These are phyloP conservation scores for Taphrina communis DNA, from an alignment of 1,139 yeast genomes.

Conservation along the genomic window DNA sequence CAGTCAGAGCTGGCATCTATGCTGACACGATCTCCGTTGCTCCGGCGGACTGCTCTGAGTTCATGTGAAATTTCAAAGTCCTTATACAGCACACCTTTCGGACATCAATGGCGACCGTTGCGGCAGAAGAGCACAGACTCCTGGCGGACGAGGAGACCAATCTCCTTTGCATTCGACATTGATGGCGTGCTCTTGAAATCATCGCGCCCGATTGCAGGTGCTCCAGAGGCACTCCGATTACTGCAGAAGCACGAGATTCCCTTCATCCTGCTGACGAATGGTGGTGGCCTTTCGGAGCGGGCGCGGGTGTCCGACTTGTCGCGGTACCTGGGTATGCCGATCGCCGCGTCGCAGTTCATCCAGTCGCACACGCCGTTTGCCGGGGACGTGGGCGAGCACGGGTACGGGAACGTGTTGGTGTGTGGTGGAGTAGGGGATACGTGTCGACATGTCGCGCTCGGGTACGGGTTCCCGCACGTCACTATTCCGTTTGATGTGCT, in stretches of 20 bases:
- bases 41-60: not conserved
- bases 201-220: slow-evolving; percentile 78
- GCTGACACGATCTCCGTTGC: not conserved
- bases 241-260: slow-evolving; percentile 82
- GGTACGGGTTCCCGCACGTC: slow-evolving; percentile 74
- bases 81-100: not conserved
- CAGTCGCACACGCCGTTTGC: slow-evolving; percentile 92
- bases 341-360: slow-evolving; percentile 76
- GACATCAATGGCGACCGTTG: not conserved
- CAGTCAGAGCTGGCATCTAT: not conserved
- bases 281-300: slow-evolving; percentile 82
- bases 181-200: slow-evolving; percentile 84
- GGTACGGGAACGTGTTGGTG: slow-evolving; percentile 67
- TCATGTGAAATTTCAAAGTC: not conserved
- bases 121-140: not conserved
- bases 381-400: slow-evolving; percentile 67
- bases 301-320: slow-evolving; percentile 72
- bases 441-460: slow-evolving; percentile 46
- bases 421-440: slow-evolving; percentile 72
- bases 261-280: slow-evolving; percentile 82
- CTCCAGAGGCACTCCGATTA: slow-evolving; percentile 69
- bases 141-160: not conserved
- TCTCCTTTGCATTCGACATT: slow-evolving; percentile 82
- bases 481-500: slow-evolving; percentile 78
- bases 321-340: slow-evolving; percentile 62